Conservation (phyloP, 805 yeast species). For the Ogataea siamensis region DNA sequence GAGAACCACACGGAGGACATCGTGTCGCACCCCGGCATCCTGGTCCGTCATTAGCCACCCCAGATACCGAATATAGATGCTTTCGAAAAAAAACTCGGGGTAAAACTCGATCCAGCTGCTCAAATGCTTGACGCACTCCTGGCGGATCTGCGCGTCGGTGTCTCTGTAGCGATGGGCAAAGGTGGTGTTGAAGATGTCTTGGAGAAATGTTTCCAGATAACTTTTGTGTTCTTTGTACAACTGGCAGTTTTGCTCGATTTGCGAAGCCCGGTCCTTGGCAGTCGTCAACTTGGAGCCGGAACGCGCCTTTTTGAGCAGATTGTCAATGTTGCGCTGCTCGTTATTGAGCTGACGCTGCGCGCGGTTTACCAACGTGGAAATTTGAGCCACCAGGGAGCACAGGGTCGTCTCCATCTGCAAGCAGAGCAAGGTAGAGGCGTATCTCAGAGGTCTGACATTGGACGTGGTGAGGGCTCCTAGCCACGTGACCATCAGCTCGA, state of each 20-base stretch:
- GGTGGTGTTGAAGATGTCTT: slow-evolving; percentile 63
- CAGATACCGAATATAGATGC: slow-evolving; percentile 67
- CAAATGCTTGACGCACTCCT: slow-evolving; percentile 60
- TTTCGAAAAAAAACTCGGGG: slow-evolving; percentile 71
- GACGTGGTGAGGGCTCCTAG: slow-evolving; percentile 68
- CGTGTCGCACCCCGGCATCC: slow-evolving; percentile 56
- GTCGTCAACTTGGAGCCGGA: slow-evolving; percentile 33
- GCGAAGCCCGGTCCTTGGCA: slow-evolving; percentile 42
- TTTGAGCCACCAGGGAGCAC: slow-evolving; percentile 45
- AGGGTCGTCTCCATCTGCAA: slow-evolving; percentile 60
- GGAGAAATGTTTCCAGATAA: slow-evolving; percentile 54
- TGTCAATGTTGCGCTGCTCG: slow-evolving; percentile 25
- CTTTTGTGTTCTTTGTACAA: slow-evolving; percentile 47
- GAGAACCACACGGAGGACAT: slow-evolving; percentile 55
- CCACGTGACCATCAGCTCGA: slow-evolving; percentile 70
- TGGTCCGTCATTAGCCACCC: slow-evolving; percentile 87
- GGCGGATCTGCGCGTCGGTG: slow-evolving; percentile 66
- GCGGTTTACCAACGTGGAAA: slow-evolving; percentile 39
- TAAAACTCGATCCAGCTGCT: slow-evolving; percentile 69
- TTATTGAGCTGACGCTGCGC: slow-evolving; percentile 42
- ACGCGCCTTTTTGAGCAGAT: slow-evolving; percentile 32
- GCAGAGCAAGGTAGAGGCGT: slow-evolving; percentile 58
- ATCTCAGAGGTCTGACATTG: slow-evolving; percentile 67
- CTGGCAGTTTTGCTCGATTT: slow-evolving; percentile 42
- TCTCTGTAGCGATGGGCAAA: slow-evolving; percentile 81